These are phyloP conservation scores for Mortierella sp. DNA, from an alignment of 371 early-diverging fungal genomes.

Conservation along the genomic window DNA sequence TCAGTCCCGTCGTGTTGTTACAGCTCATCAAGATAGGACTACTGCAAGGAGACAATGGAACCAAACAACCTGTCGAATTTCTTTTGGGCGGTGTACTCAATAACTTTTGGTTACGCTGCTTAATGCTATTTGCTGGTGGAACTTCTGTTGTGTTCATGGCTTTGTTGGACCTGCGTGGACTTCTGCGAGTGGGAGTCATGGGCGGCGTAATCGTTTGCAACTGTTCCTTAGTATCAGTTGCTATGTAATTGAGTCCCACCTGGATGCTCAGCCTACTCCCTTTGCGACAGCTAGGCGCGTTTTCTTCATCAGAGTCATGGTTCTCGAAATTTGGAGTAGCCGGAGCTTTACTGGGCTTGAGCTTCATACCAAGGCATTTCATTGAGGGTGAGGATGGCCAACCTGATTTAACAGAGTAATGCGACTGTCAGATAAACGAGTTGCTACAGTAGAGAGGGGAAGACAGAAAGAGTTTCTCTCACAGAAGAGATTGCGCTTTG, in stretches of 20 bases:
- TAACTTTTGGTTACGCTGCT: neutral
- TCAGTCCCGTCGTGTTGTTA: slow-evolving; percentile 39
- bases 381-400: slow-evolving; percentile 18
- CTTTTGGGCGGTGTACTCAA: slow-evolving; percentile 14
- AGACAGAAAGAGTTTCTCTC: neutral
- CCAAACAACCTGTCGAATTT: neutral
- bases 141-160: neutral
- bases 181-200: slow-evolving; percentile 26
- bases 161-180: slow-evolving; percentile 3
- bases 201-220: slow-evolving; percentile 19
- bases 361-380: slow-evolving; percentile 2
- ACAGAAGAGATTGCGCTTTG: neutral
- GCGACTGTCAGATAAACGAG: neutral
- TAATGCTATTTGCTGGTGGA: neutral
- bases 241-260: neutral
- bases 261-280: neutral
- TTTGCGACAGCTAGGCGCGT: neutral
- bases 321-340: slow-evolving; percentile 12
- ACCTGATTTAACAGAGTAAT: neutral
- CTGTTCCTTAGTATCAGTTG: neutral
- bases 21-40: neutral
- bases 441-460: neutral
- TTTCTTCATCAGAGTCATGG: slow-evolving; percentile 2
- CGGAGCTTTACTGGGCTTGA: slow-evolving; percentile 10
- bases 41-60: neutral